These are phyloP conservation scores for Picocystis sp. DNA, from an alignment of 163 green algal species.

Conservation along the genomic window DNA sequence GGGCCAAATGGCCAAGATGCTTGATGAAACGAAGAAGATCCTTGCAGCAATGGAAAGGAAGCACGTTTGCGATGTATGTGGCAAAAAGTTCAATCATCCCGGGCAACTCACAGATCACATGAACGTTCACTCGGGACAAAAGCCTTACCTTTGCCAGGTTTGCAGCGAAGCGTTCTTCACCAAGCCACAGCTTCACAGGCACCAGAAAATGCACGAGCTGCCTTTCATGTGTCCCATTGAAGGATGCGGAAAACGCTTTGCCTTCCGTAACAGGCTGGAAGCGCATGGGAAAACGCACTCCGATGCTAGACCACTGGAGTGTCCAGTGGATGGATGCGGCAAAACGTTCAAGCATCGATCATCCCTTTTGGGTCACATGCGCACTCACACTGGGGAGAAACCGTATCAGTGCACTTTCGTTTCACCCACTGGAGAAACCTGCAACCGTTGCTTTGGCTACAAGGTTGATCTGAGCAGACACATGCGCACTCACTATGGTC, in stretches of 20 bases:
- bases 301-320: slow-evolving; percentile 14
- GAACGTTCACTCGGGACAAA: slow-evolving; percentile 18
- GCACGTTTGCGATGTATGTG: slow-evolving; percentile 10
- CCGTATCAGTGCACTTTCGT: slow-evolving; percentile 1
- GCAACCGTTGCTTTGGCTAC: slow-evolving; percentile 21
- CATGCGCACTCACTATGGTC: slow-evolving; percentile 17
- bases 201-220: slow-evolving; percentile 19
- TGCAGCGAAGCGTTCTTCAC: slow-evolving; percentile 12
- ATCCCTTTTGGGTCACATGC: slow-evolving; percentile 20
- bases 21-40: slow-evolving; percentile 16
- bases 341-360: slow-evolving; percentile 23
- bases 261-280: slow-evolving; percentile 3
- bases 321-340: slow-evolving; percentile 17
- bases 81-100: slow-evolving; percentile 11
- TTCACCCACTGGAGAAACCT: slow-evolving; percentile 4
- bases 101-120: slow-evolving; percentile 15
- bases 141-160: slow-evolving; percentile 15
- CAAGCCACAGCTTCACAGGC: slow-evolving; percentile 10
- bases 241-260: slow-evolving; percentile 14
- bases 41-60: slow-evolving; percentile 11
- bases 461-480: slow-evolving; percentile 21
- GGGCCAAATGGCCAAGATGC: slow-evolving; percentile 8
- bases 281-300: slow-evolving; percentile 16
- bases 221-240: slow-evolving; percentile 8
- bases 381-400: slow-evolving; percentile 24